Base-by-base conservation (phyloP, 225 moss, liverwort and hornwort species). In the Bryum argenteum region DNA sequence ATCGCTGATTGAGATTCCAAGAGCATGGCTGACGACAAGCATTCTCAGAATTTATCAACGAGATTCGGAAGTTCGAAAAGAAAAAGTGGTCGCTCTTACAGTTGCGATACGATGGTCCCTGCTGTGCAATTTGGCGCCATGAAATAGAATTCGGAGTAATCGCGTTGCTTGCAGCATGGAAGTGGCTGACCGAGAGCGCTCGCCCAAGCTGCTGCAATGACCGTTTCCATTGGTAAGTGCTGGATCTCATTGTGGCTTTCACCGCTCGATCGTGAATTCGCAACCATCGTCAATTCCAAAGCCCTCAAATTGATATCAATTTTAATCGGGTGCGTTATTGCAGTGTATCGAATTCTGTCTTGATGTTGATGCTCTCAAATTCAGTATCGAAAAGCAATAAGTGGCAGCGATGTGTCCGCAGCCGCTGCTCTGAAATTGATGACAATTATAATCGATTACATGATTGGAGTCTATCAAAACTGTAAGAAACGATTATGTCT, bases 211-310 rank as follows among this genome's bases (percentile, higher is more conserved):
- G 78, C 70, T 73, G 76, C 73, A 81, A 66, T 33, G 33, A 33
- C 37, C 61, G 71, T 66, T 71, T 73, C 82, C 79, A 85, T 79
- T 67, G 79, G 17, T 7, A 15, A 50, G 54, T 74, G 20, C 64
- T 75, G 77, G 77, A 50, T 80, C 65, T 83, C 86, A 86, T 82
- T 58, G 22, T 82, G 68, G 50, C 72, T 71, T 69, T 24, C 73
- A 62, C 52, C 69, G 65, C 69, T 75, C 76, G 21, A 61, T 63
- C 42, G 61, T 77, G 65, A 86, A 67, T 82, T 63, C 41, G 61
- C 82, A 64, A 86, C 71, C 86, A 82, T 86, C 80, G 77, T 82
- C 81, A 63, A 79, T 21, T 67, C 17, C 22, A 41, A 26, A 53
- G 7, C 60, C 33, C 65, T 3, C 7, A 4, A 0, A 33, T 33